phyloP scores from a whole-genome alignment of 164 flowering plant species.

The Chimonanthus salicifolius region DNA sequence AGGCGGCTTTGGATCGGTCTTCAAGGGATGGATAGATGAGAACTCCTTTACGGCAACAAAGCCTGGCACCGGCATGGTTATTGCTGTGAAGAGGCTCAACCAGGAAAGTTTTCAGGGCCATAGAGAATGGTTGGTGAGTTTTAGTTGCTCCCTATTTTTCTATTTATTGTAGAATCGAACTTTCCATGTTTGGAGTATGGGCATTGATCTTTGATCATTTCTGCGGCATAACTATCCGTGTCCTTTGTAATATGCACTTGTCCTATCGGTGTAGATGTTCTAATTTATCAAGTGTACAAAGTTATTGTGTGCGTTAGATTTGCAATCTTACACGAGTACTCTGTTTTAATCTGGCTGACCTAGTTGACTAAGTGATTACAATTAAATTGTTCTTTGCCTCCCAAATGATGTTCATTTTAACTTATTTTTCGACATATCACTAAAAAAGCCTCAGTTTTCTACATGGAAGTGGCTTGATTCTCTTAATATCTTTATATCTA shows the following conservation, averaged over 20 bases:
- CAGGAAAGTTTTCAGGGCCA: constrained; percentile 89
- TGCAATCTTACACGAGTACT: background rate
- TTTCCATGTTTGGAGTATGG: background rate
- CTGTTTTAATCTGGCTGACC: background rate
- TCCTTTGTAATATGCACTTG: background rate
- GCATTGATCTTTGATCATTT: background rate
- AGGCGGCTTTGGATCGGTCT: constrained; percentile 90
- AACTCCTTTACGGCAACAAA: constrained; percentile 48
- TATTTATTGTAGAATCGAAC: background rate
- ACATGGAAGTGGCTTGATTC: background rate
- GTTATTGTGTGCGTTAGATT: background rate
- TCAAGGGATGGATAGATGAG: constrained; percentile 91
- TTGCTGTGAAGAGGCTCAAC: constrained; percentile 77
- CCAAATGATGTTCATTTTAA: background rate
- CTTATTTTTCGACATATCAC: background rate
- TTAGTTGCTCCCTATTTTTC: background rate
- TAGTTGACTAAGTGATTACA: background rate
- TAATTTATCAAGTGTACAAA: background rate
- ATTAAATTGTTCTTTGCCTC: background rate
- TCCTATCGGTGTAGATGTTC: background rate
- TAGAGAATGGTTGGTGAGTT: constrained; percentile 82
- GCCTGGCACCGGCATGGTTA: constrained; percentile 71
- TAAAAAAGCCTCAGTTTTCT: background rate
- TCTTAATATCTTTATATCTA: constrained; percentile 4
- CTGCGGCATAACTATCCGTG: background rate